A percentile compares a stretch with the other conserved stretches of the same genome.
Conservation (phyloP, 352 stramenopile species). For the Phytophthora quininea region DNA sequence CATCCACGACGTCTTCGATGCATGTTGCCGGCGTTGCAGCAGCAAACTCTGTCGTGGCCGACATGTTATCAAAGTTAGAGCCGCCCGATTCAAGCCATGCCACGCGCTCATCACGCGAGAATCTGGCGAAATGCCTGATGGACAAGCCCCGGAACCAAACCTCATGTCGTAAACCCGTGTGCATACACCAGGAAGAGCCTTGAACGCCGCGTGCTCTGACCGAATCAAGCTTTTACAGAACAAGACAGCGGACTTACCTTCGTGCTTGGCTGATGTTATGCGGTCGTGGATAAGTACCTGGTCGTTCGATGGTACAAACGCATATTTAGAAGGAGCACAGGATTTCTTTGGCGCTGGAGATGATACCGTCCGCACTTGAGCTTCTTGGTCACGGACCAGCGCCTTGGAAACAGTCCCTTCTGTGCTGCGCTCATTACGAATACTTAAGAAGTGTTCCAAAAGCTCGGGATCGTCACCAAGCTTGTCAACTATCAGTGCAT, state of each 20-base stretch:
- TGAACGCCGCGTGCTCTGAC: neutral
- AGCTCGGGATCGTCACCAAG: conserved; percentile 7
- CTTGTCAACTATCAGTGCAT: conserved; percentile 9
- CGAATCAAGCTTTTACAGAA: neutral
- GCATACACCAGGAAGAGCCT: neutral
- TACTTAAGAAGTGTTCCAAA: neutral
- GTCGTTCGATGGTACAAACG: conserved; percentile 6
- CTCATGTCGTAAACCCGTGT: neutral
- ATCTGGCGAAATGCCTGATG: neutral
- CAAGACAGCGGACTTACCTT: neutral
- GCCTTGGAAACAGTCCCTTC: neutral
- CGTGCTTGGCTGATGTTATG: neutral
- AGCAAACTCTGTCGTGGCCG: conserved; percentile 9
- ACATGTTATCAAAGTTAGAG: conserved; percentile 12
- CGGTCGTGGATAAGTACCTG: conserved; percentile 1
- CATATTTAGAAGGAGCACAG: conserved; percentile 8
- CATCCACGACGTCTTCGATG: conserved; percentile 6
- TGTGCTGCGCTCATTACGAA: neutral
- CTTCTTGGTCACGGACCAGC: neutral
- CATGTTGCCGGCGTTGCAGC: neutral
- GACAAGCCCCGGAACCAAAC: neutral
- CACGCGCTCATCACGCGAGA: neutral
- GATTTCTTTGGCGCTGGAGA: neutral
- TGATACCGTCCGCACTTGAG: neutral
- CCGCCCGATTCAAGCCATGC: neutral